Evolutionary conservation across 345 rosid genomes (phyloP), one percentile per base, ranked within the genome.

Genomic region (Camelina neglecta): DNA sequence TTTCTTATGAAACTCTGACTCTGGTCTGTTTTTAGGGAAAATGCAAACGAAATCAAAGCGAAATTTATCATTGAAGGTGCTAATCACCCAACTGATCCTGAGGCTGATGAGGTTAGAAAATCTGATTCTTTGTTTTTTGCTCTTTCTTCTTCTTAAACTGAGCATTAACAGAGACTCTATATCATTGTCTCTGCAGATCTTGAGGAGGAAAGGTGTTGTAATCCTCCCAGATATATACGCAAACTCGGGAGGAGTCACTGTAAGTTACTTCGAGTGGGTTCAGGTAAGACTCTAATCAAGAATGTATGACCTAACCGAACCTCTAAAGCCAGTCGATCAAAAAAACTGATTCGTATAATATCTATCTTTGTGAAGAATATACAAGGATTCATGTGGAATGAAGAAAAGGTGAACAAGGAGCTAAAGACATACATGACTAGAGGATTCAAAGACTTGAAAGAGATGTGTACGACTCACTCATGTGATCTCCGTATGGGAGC

Each of bases 401-500:
- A 91, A 44, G 91, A 85, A 83, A 91, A 91, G 74, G 98, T 94
- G 76, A 92, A 92, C 84, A 62, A 64, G 20, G 99, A 88, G 81
- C 88, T 95, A 1, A 77, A 23, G 79, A 92, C 82, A 15, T 95
- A 92, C 81, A 95, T 92, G 97, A 95, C 81, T 21, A 85, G 67
- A 31, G 96, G 93, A n/a, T 95, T 90, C 78, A 83, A 83, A 78
- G 91, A 84, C 44, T 72, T 92, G 75, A 95, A 92, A 83, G 88
- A 84, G 64, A 94, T 90, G 98, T 94, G 98, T 77, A 78, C 75
- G 71, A 83, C 92, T 35, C 96, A 92, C 73, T 80, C 86, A 6
- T 95, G 97, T 18, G 93, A 95, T 63, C 94, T 92, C 41, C 93
- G 99, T 4, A 92, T 92, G 97, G 99, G 99, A 77, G 99, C 99